A percentile compares a stretch with the other conserved stretches of the same genome.
Evolutionary conservation across 1,284 basidiomycete genomes (phyloP).

Genomic region (Ganoderma leucocontextum): DNA sequence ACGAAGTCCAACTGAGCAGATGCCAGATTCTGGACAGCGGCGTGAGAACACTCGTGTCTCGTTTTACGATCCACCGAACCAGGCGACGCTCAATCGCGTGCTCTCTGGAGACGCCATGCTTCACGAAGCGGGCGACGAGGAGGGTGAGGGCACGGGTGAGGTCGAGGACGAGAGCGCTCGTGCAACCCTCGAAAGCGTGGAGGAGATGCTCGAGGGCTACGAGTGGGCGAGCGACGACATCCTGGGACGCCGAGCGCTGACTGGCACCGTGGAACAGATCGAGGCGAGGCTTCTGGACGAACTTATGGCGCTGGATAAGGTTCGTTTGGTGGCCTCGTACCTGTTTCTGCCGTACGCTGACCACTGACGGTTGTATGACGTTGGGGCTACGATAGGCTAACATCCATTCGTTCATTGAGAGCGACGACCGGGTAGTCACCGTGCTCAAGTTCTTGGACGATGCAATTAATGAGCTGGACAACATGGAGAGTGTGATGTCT

Average conservation of each 20-base stretch:
- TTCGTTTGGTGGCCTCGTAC: slow-evolving; percentile 56
- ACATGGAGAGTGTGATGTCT: slow-evolving; percentile 85
- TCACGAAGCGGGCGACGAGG: slow-evolving; percentile 43
- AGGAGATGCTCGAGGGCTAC: slow-evolving; percentile 98
- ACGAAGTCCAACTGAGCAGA: slow-evolving; percentile 31
- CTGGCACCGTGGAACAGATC: slow-evolving; percentile 87
- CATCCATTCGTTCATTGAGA: slow-evolving; percentile 96
- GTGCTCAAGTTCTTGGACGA: slow-evolving; percentile 92
- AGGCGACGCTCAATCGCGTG: slow-evolving; percentile 77
- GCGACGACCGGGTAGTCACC: slow-evolving; percentile 86
- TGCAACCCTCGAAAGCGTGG: slow-evolving; percentile 88
- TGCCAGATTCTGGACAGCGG: slow-evolving; percentile 40
- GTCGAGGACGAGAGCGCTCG: slow-evolving; percentile 79
- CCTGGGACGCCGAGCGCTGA: slow-evolving; percentile 63
- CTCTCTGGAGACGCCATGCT: slow-evolving; percentile 56
- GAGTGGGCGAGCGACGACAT: slow-evolving; percentile 89
- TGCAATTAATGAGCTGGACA: slow-evolving; percentile 85
- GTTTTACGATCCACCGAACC: slow-evolving; percentile 81
- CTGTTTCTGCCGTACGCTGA: background rate
- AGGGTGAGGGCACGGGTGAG: slow-evolving; percentile 60
- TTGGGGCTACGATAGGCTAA: slow-evolving; percentile 76
- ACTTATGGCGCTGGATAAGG: slow-evolving; percentile 90
- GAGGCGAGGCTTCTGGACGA: slow-evolving; percentile 89
- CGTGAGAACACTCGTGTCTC: slow-evolving; percentile 78
- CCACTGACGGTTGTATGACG: background rate